phyloP scores from a whole-genome alignment of 495 filamentous ascomycete genomes.

The Aspergillus ostianus region DNA sequence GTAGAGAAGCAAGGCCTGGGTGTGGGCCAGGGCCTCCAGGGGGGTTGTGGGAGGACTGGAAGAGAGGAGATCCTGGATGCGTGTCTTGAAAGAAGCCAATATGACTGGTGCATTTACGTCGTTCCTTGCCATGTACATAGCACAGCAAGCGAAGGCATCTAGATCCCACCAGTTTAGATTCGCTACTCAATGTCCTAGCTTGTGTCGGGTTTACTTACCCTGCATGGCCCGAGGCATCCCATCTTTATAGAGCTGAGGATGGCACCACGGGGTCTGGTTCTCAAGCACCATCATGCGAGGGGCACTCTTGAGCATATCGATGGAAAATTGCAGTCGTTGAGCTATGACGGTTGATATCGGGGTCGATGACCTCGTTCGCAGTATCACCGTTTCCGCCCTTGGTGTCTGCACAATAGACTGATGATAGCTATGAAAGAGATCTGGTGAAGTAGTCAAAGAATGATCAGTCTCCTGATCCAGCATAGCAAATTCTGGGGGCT shows the following conservation, averaged over 20 bases:
- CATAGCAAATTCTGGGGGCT: neutral
- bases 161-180: neutral
- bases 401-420: neutral
- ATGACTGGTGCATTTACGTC: conserved; percentile 42
- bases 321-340: conserved; percentile 42
- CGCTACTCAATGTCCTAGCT: neutral
- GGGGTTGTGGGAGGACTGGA: conserved; percentile 28
- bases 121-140: conserved; percentile 49
- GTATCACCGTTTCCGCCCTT: conserved; percentile 5
- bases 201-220: conserved; percentile 28
- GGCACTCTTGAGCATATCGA: conserved; percentile 39
- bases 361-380: conserved; percentile 9
- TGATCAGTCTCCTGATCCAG: neutral
- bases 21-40: conserved; percentile 27
- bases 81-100: conserved; percentile 38
- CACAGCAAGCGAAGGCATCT: conserved; percentile 51
- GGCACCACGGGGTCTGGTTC: conserved; percentile 49
- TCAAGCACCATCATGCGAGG: conserved; percentile 48
- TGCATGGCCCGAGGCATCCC: conserved; percentile 48
- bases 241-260: conserved; percentile 44
- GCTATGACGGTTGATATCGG: conserved; percentile 25
- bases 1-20: conserved; percentile 36
- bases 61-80: conserved; percentile 35
- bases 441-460: neutral
- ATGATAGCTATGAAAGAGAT: neutral